phyloP scores from a whole-genome alignment of 2,329 filamentous ascomycete species.

The Parastagonospora avenae region DNA sequence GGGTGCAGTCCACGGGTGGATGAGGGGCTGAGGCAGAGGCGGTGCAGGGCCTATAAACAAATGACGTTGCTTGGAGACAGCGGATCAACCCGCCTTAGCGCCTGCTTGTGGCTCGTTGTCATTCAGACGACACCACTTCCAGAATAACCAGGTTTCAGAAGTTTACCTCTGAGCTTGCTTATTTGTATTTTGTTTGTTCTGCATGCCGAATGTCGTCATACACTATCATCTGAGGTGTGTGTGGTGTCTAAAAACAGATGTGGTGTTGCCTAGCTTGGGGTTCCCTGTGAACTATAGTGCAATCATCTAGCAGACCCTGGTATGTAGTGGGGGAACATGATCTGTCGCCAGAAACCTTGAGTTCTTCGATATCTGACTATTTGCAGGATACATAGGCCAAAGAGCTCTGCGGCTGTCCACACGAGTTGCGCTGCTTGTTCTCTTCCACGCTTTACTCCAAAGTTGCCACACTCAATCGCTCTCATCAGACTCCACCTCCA shows the following conservation, averaged over 20 bases:
- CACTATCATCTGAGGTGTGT: no score
- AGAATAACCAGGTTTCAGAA: constrained; percentile 6
- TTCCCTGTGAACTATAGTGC: no score
- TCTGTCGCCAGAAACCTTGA: no score
- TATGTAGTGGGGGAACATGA: no score
- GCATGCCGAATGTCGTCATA: neutral
- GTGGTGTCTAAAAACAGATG: no score
- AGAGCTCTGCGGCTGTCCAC: no score
- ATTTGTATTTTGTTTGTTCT: neutral
- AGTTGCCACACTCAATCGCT: neutral
- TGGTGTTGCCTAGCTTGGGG: no score
- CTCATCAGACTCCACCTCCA: constrained; percentile 2
- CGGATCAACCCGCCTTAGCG: constrained; percentile 2
- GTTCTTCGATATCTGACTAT: no score
- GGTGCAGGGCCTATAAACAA: constrained; percentile 20
- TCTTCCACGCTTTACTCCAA: no score
- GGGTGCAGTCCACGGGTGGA: neutral
- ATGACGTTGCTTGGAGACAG: constrained; percentile 8
- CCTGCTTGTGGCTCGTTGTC: constrained; percentile 18
- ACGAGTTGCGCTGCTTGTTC: no score
- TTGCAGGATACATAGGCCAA: no score
- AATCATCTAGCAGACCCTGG: no score
- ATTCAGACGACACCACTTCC: constrained; percentile 4
- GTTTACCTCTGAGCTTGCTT: neutral
- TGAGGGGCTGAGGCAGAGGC: constrained; percentile 9